Percentiles rank a stretch among this genome's conserved stretches.
Conservation (phyloP, 345 rosid species). For the Salix brachista region DNA sequence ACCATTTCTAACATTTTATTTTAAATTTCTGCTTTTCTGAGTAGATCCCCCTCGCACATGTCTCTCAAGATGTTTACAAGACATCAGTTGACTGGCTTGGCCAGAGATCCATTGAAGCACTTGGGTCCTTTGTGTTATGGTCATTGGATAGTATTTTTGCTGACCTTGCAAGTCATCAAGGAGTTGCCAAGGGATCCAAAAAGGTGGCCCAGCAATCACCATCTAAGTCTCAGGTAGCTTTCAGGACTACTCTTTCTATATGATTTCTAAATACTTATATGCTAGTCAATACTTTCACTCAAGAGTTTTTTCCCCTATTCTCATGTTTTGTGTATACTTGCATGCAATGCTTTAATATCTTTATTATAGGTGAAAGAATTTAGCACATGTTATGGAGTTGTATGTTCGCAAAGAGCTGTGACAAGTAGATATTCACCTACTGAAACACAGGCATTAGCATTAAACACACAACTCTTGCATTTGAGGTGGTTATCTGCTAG, state of each 20-base stretch:
- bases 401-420: background rate
- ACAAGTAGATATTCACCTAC: background rate
- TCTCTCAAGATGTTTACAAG: constrained; percentile 12
- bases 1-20: background rate
- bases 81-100: constrained; percentile 6
- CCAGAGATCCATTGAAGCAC: constrained; percentile 8
- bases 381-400: background rate
- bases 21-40: background rate
- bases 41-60: background rate
- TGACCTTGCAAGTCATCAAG: constrained; percentile 1
- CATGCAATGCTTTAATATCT: background rate
- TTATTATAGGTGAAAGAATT: background rate
- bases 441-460: background rate
- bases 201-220: constrained; percentile 4
- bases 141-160: constrained; percentile 5
- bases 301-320: background rate
- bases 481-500: background rate
- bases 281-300: background rate
- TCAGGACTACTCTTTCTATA: background rate
- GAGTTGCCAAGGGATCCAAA: constrained; percentile 7
- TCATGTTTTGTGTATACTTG: background rate
- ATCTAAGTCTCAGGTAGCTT: constrained; percentile 9
- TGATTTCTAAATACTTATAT: background rate
- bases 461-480: too few relatives aligned
- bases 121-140: constrained; percentile 9